Evolutionary conservation across 345 rosid species (phyloP).

Genomic region (Aegle marmelos): DNA sequence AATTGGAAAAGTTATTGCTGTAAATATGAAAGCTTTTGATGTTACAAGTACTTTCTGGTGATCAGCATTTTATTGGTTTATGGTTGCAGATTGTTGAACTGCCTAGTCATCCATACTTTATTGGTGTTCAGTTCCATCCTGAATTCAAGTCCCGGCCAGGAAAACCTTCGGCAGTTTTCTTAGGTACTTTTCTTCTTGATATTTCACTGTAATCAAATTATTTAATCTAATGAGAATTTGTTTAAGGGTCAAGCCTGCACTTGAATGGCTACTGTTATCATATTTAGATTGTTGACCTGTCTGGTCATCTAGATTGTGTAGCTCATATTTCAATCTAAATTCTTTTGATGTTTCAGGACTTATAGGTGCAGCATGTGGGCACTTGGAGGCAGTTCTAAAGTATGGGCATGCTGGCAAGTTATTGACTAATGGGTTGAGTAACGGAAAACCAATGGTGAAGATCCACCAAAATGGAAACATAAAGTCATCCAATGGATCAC

Average conservation of each 20-base stretch:
- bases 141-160: constrained; percentile 97
- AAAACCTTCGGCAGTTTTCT: constrained; percentile 82
- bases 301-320: neutral
- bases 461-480: constrained; percentile 45
- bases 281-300: neutral
- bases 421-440: constrained; percentile 38
- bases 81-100: constrained; percentile 57
- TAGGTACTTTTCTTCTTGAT: constrained; percentile 37
- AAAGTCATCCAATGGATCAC: constrained; percentile 33
- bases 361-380: constrained; percentile 65
- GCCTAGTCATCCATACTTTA: constrained; percentile 57
- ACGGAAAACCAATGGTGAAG: constrained; percentile 37
- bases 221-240: neutral
- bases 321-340: neutral
- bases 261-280: neutral
- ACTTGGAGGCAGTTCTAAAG: constrained; percentile 44
- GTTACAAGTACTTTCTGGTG: neutral
- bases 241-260: neutral
- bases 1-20: neutral
- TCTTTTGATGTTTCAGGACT: constrained; percentile 44
- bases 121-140: constrained; percentile 92
- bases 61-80: constrained; percentile 8
- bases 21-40: neutral
- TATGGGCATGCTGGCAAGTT: constrained; percentile 29
- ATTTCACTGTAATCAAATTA: neutral